Base-by-base conservation (phyloP, 1,139 yeast genomes). In the Candida labiduridarum region DNA sequence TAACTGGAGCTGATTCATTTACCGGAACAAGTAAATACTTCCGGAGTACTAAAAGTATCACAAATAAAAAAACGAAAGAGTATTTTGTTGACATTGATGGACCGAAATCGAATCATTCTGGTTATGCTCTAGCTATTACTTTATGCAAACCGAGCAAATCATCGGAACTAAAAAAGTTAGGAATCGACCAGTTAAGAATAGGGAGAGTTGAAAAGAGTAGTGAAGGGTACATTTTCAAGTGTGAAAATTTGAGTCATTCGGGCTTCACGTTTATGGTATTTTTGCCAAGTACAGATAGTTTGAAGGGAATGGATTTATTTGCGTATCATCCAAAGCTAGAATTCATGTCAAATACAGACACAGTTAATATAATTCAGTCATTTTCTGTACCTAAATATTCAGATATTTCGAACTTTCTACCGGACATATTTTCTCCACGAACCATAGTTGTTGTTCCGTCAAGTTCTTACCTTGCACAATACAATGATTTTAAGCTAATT, bases 61-160 rank as follows among this genome's bases (percentile, higher is more conserved):
- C 31, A 12, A 27, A 47, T 2, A 19, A 30, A 8, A 46, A 43
- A 6, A 47, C 44, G 5, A 44, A 42, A 4, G 30, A 42, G 9
- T 45, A 48, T 31, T 41, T 48, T 41, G 46, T 53, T 9, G 19
- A 33, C 14, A 25, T 44, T 8, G 48, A 48, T 10, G 43, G 45
- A 9, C 15, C 44, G 6, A 30, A 25, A 12, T 12, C 25, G 30
- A 11, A 16, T 10, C 46, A 46, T 16, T 41, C 19, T n/a, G 46
- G 45, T 42, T 46, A 48, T 46, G 44, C 66, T 4, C 49, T 60
- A 11, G 50, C 68, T 29, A 33, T 70, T 5, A 66, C 66, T 31
- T 50, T 74, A 8, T 58, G 62, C 15, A 68, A 67, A 47, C 78
- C 77, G 0, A 71, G 67, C 46, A 66, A 64, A 43, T 65, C 57